Base-by-base conservation (phyloP, 108 stramenopile genomes). In the Asterionellopsis glacialis region DNA sequence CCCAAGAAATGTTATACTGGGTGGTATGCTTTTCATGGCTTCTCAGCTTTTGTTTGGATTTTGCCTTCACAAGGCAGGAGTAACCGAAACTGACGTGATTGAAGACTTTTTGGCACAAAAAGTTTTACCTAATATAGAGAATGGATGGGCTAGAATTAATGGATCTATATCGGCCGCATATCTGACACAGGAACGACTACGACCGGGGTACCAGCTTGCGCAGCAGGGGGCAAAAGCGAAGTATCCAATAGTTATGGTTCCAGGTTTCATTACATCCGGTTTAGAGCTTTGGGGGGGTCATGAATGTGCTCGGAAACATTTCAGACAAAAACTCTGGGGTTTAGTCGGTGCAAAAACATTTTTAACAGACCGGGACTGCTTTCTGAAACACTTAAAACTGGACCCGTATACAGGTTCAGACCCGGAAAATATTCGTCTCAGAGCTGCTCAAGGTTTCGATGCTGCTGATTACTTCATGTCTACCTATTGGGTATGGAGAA, bases 201-300 rank as follows among this genome's bases (percentile, higher is more conserved):
- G 77, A 38, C 83, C 83, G 0, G 83, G 83, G 13, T 76, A 55
- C 65, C 73, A 69, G 33, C 44, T 84, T 4, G 72, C 83, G 49
- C 64, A 78, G 52, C 45, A 79, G 38, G 84, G 80, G 27, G 88
- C 90, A 0, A 59, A 54, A 51, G 87, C 70, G 10, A 85, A 92
- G 18, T 79, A 92, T 61, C 90, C 91, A 0, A 68, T 96, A 11
- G 80, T 96, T 10, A 77, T 96, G 65, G 65, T 96, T 14, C 95
- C 95, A 1, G 95, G 95, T 0, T 91, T 96, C 61, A 74, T 92
- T 13, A 89, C 92, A 13, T 79, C 86, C 23, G 95, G 88, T 2
- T 70, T 96, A 41, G 95, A 96, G 59, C 72, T 96, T 4, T 96
- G 95, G 95, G 65, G 85, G 65, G 91, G 91, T 26, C 73, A 77